Base-by-base conservation (phyloP, 768 basidiomycete genomes). In the Boletus huronensis region DNA sequence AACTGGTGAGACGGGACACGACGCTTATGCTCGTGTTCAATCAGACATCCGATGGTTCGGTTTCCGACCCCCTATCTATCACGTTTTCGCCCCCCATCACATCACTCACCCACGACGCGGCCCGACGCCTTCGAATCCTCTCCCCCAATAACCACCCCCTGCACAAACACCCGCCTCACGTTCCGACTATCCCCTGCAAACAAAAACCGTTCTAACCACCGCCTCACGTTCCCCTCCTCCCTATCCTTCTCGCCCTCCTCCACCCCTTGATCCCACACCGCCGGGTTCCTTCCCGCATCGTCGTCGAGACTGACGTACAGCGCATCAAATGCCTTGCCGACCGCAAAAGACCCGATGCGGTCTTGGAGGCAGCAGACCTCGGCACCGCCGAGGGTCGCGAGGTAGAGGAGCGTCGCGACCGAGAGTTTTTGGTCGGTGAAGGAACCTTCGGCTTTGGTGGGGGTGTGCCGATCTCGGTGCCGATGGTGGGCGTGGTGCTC, bases 311-410 rank as follows among this genome's bases (percentile, higher is more conserved):
- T 80, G 32, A 95, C 83, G 3, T 90, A 57, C 5, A 98, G 72
- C 0, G 95, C 95, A 64, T 98, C 95, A 58, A 97, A 98, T 57
- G 82, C 84, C 70, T 93, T 95, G 1, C 91, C 92, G 1, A 76
- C 72, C 6, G 72, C 75, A 55, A 98, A 90, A 9, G 84, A 86
- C 8, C 94, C 93, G 14, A 89, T 77, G 40, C 75, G 77, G 19
- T 79, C 69, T 36, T 81, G 77, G 14, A 97, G 72, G 36, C 75
- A 75, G 64, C 92, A 94, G 0, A 98, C 83, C 25, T 82, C 73
- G 0, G 95, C 94, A 1, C 95, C 95, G 26, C 95, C 95, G 10
- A 88, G 72, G 3, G 95, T 98, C 5, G 95, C 93, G 55, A 97
- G 84, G 75, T 93, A 87, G 46, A 97, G 75, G 41, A 96, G 75